Evolutionary conservation across 768 basidiomycete genomes (phyloP).

Genomic region (Amanita phalloides): DNA sequence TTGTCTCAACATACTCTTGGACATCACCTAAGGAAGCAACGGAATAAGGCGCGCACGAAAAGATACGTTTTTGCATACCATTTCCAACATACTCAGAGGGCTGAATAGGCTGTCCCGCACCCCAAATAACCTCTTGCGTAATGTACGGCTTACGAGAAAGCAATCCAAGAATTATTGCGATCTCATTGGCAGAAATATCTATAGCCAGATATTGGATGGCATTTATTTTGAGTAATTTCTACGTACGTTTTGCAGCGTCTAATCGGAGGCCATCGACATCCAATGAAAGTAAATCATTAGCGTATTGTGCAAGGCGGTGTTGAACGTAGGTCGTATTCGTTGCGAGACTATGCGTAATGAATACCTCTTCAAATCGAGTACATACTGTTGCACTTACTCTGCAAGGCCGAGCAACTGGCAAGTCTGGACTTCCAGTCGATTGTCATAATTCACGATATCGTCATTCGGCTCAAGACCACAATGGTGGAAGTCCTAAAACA

Average conservation of each 20-base stretch:
- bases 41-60: neutral
- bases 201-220: neutral
- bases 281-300: constrained; percentile 48
- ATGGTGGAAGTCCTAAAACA: constrained; percentile 23
- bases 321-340: constrained; percentile 56
- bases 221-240: neutral
- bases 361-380: neutral
- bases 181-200: constrained; percentile 47
- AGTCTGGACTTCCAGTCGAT: constrained; percentile 44
- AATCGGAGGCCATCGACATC: constrained; percentile 54
- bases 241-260: constrained; percentile 55
- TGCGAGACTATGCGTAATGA: constrained; percentile 32
- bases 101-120: constrained; percentile 37
- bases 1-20: constrained; percentile 37
- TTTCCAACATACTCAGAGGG: constrained; percentile 46
- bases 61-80: neutral
- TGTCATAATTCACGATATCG: constrained; percentile 44
- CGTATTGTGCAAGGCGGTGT: constrained; percentile 41
- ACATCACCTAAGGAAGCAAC: constrained; percentile 32
- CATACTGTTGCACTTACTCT: constrained; percentile 27
- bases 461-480: constrained; percentile 45
- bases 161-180: constrained; percentile 40
- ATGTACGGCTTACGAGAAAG: constrained; percentile 38
- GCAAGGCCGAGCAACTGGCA: constrained; percentile 42
- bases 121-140: constrained; percentile 54